Evolutionary conservation across 2,329 filamentous ascomycete species (phyloP), one percentile per base, ranked within the genome.

Genomic region (Cercospora sojina): DNA sequence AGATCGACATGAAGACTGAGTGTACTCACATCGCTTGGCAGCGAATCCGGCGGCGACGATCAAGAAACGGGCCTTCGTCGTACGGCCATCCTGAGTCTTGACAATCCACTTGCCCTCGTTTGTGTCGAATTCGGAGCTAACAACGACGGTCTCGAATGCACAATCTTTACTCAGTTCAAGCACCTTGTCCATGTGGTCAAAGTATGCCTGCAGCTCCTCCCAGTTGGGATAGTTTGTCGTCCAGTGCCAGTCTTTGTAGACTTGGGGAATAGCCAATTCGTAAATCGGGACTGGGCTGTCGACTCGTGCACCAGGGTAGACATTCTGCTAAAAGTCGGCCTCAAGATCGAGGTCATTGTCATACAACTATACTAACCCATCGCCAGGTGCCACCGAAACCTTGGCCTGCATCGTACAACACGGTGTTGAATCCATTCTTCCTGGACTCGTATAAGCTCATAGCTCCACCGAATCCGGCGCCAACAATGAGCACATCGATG

Each of bases 171-270:
- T 85, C 20, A 89, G 77, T 12, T 81, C 76, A 6, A 87, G 71
- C 4, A 83, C 80, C 64, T 84, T 83, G 62, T 87, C 86, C 18
- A 87, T 82, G 59, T 87, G 84, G 16, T 86, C 82, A 72, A 89
- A 89, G 74, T 89, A 89, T 3, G 73, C 74, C 13, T 83, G 81
- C 2, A 89, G 77, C 53, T 89, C 86, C 18, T 69, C 55, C 67
- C 69, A 73, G 59, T 71, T 71, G 18, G 76, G 75, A 57, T 76
- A 78, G 58, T 75, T 74, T 25, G 73, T 72, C 2, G 70, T 74
- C 75, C 86, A 90, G 35, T 79, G 86, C 86, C 85, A 89, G 6
- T 83, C 83, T 72, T 82, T 80, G 76, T 79, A 84, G 23, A 83
- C 77, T 66, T 84, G 80, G 10, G 80, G 79, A 49, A 83, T 77